Evolutionary conservation across 2,329 filamentous ascomycete genomes (phyloP), one percentile per base, ranked within the genome.

Genomic region (Teratosphaeriaceae sp.): DNA sequence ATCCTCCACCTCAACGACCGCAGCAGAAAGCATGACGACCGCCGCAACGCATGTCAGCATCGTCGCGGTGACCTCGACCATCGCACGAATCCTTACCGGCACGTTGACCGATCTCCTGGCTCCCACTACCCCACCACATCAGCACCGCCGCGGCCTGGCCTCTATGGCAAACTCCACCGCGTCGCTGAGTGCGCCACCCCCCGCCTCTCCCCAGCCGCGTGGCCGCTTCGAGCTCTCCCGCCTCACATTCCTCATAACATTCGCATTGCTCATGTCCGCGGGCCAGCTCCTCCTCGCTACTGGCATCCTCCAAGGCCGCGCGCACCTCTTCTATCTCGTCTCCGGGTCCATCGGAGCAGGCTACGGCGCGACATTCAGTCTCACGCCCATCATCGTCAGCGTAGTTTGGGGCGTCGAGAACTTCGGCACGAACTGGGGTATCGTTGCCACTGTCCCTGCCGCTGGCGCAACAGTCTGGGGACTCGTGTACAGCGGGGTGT

Each of bases 361-460:
- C 34, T 97, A 98, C 60, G 92, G 92, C 34, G 89, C 89, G 23
- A 79, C 89, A 18, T 98, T 97, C 70, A 85, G 80, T 37, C 75
- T 97, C 5, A 85, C 85, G 0, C 92, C 92, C 2, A 89, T 97
- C 51, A 86, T 97, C 44, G 84, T 96, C 54, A 88, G 83, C n/a
- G 88, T 96, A 8, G 90, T 98, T 35, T 98, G 92, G 92, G 92
- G 92, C 20, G 88, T 95, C 0, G 89, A 97, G 70, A 98, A 97
- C 63, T 97, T 98, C 61, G 92, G 88, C 45, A 98, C 92, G 0
- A 97, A 98, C 57, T 98, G 90, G 81, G 92, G 92, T 8, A 89
- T 97, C 48, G 81, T 97, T 6, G 88, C 89, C 31, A 92, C 94
- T 73, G 82, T 90, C 44, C 92, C 92, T 2, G 92, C 92, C 0